Percentiles rank a stretch among this genome's conserved stretches.
Conservation (phyloP, 2,329 filamentous ascomycete species). For the Hypoxylon sp. region DNA sequence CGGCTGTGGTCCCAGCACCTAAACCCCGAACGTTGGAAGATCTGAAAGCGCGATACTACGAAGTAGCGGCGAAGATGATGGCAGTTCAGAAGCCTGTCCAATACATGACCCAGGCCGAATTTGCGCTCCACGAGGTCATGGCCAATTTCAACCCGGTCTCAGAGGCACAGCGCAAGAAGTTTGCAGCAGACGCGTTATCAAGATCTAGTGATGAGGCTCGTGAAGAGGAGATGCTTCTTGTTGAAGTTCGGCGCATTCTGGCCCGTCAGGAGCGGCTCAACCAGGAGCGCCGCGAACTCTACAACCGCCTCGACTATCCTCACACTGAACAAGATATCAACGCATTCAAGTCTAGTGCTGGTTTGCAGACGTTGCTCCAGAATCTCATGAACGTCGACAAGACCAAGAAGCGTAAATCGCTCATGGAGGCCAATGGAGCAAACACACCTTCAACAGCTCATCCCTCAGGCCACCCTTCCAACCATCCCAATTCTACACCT, state of each 20-base stretch:
- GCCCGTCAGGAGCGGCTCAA: slow-evolving; percentile 88
- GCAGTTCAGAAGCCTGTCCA: slow-evolving; percentile 83
- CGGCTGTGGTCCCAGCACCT: slow-evolving; percentile 67
- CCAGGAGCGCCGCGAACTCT: slow-evolving; percentile 88
- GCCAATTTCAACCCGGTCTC: slow-evolving; percentile 85
- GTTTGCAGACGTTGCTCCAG: slow-evolving; percentile 84
- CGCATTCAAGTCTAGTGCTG: slow-evolving; percentile 84
- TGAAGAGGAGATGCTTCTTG: slow-evolving; percentile 89
- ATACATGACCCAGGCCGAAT: slow-evolving; percentile 90
- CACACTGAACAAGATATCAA: slow-evolving; percentile 77
- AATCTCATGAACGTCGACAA: slow-evolving; percentile 88
- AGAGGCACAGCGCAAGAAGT: slow-evolving; percentile 85
- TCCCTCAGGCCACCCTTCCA: slow-evolving; percentile 42
- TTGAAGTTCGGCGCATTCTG: slow-evolving; percentile 93
- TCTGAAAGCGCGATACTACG: slow-evolving; percentile 91
- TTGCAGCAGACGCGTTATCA: slow-evolving; percentile 83
- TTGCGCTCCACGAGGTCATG: slow-evolving; percentile 86
- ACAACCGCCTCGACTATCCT: slow-evolving; percentile 88
- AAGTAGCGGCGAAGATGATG: slow-evolving; percentile 86
- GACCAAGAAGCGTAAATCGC: slow-evolving; percentile 86
- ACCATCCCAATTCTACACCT: slow-evolving; percentile 55
- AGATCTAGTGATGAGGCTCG: slow-evolving; percentile 89
- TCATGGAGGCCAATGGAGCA: slow-evolving; percentile 70
- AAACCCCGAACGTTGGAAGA: slow-evolving; percentile 84
- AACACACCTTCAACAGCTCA: slow-evolving; percentile 61